Evolutionary conservation across 345 rosid genomes (phyloP), one percentile per base, ranked within the genome.

Genomic region (Brassica cretica): DNA sequence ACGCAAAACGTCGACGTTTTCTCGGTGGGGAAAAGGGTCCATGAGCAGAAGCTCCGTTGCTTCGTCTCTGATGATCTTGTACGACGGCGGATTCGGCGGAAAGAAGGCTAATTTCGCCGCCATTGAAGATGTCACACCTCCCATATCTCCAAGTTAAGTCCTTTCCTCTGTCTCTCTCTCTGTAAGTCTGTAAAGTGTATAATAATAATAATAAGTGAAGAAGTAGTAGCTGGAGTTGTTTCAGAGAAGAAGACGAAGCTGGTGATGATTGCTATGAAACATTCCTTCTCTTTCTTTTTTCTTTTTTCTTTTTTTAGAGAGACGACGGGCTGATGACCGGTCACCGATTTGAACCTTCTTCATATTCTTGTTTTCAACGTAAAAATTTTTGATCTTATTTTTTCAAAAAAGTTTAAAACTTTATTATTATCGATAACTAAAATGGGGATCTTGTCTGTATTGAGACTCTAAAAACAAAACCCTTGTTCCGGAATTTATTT

Each of bases 51-150:
- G 85, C 66, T 92, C 90, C 9, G 95, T 88, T 61, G 85, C 41
- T 16, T 77, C 84, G 65, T 89, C 93, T 25, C 82, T 86, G 58
- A 82, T 41, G 2, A 92, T 75, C 87, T 84, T 91, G 85, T 94
- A 94, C 10, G 98, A 87, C 2, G 97, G 91, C 30, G 97, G 98
- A 90, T 82, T 94, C 46, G 97, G 98, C 1, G 97, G 95, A 70
- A 92, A 94, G 80, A 94, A 94, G 8, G 98, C 98, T 65, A 94
- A 88, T 76, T 92, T 94, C 8, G 97, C 97, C 24, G 98, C 97
- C 97, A 94, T 92, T n/a, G 98, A 91, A 30, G 98, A 94, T 19
- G 97, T 88, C 65, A 94, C 95, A 75, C 97, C 97, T 30, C 97
- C 97, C 97, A 94, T 49, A 1, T 89, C 66, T 75, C 44, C 8